A percentile compares a stretch with the other conserved stretches of the same genome.
These are phyloP conservation scores for Aquilaria yunnanensis DNA, from an alignment of 345 rosid genomes.

Conservation along the genomic window DNA sequence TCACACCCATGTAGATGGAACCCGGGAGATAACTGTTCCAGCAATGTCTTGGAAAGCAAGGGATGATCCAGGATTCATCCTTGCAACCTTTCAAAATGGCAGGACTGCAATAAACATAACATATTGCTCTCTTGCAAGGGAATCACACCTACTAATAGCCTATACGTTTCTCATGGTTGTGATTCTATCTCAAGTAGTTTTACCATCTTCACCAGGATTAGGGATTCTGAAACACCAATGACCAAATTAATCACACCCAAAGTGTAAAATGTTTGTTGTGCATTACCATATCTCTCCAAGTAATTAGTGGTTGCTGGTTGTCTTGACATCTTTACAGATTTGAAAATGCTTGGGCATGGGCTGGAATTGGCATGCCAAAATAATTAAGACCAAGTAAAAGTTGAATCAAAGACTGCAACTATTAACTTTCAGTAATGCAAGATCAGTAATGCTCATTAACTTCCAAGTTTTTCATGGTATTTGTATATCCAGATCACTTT, in stretches of 20 bases:
- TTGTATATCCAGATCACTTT: too few relatives aligned
- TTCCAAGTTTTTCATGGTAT: too few relatives aligned
- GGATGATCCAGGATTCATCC: constrained; percentile 49
- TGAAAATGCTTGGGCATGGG: too few relatives aligned
- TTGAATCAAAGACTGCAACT: too few relatives aligned
- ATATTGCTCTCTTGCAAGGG: constrained; percentile 48
- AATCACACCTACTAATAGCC: constrained; percentile 35
- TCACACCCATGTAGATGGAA: constrained; percentile 47
- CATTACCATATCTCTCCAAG: constrained; percentile 8
- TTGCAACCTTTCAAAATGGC: constrained; percentile 36
- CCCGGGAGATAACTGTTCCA: constrained; percentile 51
- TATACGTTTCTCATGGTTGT: constrained; percentile 25
- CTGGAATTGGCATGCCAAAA: too few relatives aligned
- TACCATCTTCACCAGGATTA: constrained; percentile 16
- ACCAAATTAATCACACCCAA: neutral
- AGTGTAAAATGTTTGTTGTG: constrained; percentile 8
- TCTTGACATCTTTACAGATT: too few relatives aligned
- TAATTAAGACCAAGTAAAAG: too few relatives aligned
- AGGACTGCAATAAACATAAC: constrained; percentile 29
- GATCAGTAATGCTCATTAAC: too few relatives aligned
- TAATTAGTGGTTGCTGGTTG: too few relatives aligned
- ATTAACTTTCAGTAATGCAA: too few relatives aligned
- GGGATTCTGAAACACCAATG: constrained; percentile 15
- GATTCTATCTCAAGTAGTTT: constrained; percentile 14
- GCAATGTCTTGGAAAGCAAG: constrained; percentile 54